phyloP scores from a whole-genome alignment of 495 filamentous ascomycete genomes.

The Penicillium lagena region DNA sequence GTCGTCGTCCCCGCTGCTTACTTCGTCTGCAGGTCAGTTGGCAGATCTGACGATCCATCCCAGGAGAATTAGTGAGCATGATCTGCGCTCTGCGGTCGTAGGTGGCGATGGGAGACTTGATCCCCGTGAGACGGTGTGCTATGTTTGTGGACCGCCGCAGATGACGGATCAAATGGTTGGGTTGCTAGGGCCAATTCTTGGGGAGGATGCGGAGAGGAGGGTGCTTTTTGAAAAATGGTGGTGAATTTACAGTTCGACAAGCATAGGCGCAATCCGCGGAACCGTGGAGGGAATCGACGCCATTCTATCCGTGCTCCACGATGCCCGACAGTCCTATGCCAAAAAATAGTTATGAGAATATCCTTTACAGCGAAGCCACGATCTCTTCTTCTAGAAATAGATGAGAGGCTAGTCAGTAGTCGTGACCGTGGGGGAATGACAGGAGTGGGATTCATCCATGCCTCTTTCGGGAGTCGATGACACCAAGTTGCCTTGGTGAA shows the following conservation, averaged over 20 bases:
- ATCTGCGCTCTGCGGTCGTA: constrained; percentile 39
- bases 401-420: too few relatives aligned
- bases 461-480: too few relatives aligned
- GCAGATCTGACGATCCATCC: constrained; percentile 31
- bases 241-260: constrained; percentile 28
- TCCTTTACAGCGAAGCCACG: too few relatives aligned
- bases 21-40: constrained; percentile 1
- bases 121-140: constrained; percentile 51
- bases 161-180: constrained; percentile 79
- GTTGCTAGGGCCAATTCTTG: constrained; percentile 40
- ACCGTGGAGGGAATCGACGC: too few relatives aligned
- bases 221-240: constrained; percentile 89
- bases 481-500: too few relatives aligned
- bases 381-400: too few relatives aligned
- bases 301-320: too few relatives aligned
- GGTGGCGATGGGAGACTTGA: constrained; percentile 30
- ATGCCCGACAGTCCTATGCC: too few relatives aligned
- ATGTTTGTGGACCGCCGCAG: constrained; percentile 69
- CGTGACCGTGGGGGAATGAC: too few relatives aligned
- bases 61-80: constrained; percentile 44
- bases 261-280: too few relatives aligned
- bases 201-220: constrained; percentile 41
- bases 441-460: too few relatives aligned
- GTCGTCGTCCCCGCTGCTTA: not conserved
- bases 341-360: too few relatives aligned